Evolutionary conservation across 768 basidiomycete genomes (phyloP).

Genomic region (Phaeotremella skinneri): DNA sequence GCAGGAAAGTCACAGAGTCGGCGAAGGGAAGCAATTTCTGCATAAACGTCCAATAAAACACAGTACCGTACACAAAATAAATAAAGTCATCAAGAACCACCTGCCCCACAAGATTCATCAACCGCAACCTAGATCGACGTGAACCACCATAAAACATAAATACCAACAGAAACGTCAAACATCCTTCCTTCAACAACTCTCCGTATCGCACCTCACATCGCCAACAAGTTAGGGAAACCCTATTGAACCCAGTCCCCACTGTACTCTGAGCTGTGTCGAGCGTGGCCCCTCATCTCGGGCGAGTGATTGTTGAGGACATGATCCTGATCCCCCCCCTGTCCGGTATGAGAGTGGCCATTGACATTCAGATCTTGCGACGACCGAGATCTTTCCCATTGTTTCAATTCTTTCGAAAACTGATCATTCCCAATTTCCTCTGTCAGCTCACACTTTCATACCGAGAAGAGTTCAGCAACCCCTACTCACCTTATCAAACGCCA

Average conservation of each 20-base stretch:
- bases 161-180: too few relatives aligned
- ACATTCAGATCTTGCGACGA: slow-evolving; percentile 19
- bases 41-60: too few relatives aligned
- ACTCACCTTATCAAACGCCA: slow-evolving; percentile 48
- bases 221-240: too few relatives aligned
- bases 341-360: slow-evolving; percentile 8
- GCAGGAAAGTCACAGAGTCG: too few relatives aligned
- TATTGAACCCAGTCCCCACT: slow-evolving; percentile 41
- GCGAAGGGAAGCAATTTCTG: too few relatives aligned
- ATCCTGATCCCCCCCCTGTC: slow-evolving; percentile 18
- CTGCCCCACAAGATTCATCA: too few relatives aligned
- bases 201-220: too few relatives aligned
- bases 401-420: slow-evolving; percentile 47
- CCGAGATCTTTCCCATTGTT: slow-evolving; percentile 44
- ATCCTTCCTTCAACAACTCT: too few relatives aligned
- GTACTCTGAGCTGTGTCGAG: slow-evolving; percentile 39
- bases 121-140: too few relatives aligned
- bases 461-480: neutral
- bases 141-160: too few relatives aligned
- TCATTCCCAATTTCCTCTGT: neutral
- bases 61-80: too few relatives aligned
- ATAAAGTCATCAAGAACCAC: too few relatives aligned
- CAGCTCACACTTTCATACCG: neutral
- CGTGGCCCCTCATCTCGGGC: slow-evolving; percentile 17
- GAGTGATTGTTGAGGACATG: slow-evolving; percentile 1